Conservation (phyloP, 1,139 yeast species). For the Suhomyces maxii region DNA sequence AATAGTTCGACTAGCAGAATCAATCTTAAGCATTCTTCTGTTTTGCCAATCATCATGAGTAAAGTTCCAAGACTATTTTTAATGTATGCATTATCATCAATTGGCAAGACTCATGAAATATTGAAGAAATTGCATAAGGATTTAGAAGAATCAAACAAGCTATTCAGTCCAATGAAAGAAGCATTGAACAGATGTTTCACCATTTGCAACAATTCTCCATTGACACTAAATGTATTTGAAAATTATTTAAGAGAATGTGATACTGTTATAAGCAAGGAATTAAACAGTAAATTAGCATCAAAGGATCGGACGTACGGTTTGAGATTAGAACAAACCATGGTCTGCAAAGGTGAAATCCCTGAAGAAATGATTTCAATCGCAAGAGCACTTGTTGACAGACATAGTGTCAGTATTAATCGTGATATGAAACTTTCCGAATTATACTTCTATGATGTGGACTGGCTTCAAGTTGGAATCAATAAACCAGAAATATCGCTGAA, state of each 20-base stretch:
- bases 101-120: constrained; percentile 66
- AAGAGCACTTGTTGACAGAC: constrained; percentile 33
- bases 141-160: constrained; percentile 40
- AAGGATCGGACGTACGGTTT: constrained; percentile 38
- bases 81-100: constrained; percentile 67
- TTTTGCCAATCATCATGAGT: constrained; percentile 56
- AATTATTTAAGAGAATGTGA: constrained; percentile 57
- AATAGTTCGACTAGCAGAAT: constrained; percentile 25
- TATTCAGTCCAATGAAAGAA: constrained; percentile 55
- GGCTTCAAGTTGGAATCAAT: constrained; percentile 58
- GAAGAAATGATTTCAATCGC: constrained; percentile 40
- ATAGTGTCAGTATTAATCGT: constrained; percentile 32
- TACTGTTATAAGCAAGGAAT: constrained; percentile 33
- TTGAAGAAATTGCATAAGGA: constrained; percentile 47
- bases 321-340: constrained; percentile 62
- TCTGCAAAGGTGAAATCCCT: constrained; percentile 63
- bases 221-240: constrained; percentile 62
- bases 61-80: constrained; percentile 71
- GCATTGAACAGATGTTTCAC: constrained; percentile 55
- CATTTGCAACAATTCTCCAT: constrained; percentile 55
- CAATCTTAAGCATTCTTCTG: constrained; percentile 37
- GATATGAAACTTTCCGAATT: constrained; percentile 50
- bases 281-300: constrained; percentile 19
- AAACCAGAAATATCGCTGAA: constrained; percentile 6
- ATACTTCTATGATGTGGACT: constrained; percentile 66